Percentiles rank a stretch among this genome's conserved stretches.
phyloP scores from a whole-genome alignment of 805 yeast genomes.

The Candida easanensis region DNA sequence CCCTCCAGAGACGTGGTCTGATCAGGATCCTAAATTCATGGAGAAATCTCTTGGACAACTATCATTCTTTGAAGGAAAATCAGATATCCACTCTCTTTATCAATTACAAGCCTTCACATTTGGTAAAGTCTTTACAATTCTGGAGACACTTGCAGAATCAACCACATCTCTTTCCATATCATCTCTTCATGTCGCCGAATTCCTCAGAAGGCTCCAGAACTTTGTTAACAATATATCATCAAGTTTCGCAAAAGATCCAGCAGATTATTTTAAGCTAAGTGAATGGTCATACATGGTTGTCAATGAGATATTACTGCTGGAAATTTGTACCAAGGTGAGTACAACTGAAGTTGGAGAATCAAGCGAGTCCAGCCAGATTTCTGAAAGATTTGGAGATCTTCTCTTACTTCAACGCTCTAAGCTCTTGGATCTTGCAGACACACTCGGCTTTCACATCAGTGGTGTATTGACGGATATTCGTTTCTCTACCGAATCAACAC shows the following conservation, averaged over 20 bases:
- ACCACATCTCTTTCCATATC: constrained; percentile 41
- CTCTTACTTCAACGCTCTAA: constrained; percentile 45
- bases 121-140: constrained; percentile 33
- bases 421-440: constrained; percentile 33
- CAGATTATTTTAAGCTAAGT: constrained; percentile 27
- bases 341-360: constrained; percentile 23
- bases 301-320: constrained; percentile 37
- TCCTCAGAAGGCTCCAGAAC: too few species aligned
- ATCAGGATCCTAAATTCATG: constrained; percentile 6
- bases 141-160: constrained; percentile 35
- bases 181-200: constrained; percentile 39
- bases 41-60: constrained; percentile 6
- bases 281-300: constrained; percentile 43
- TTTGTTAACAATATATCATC: constrained; percentile 34
- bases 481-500: not conserved
- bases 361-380: constrained; percentile 24
- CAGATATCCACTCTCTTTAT: constrained; percentile 7
- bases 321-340: constrained; percentile 15
- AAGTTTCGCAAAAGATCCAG: constrained; percentile 21
- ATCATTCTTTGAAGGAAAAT: not conserved
- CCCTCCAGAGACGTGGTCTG: constrained; percentile 6
- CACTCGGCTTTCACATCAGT: constrained; percentile 29
- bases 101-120: constrained; percentile 32
- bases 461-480: constrained; percentile 29
- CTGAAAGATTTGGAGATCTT: constrained; percentile 48